A percentile compares a stretch with the other conserved stretches of the same genome.
These are phyloP conservation scores for Phaffomyces thermotolerans DNA, from an alignment of 805 yeast genomes.

Conservation along the genomic window DNA sequence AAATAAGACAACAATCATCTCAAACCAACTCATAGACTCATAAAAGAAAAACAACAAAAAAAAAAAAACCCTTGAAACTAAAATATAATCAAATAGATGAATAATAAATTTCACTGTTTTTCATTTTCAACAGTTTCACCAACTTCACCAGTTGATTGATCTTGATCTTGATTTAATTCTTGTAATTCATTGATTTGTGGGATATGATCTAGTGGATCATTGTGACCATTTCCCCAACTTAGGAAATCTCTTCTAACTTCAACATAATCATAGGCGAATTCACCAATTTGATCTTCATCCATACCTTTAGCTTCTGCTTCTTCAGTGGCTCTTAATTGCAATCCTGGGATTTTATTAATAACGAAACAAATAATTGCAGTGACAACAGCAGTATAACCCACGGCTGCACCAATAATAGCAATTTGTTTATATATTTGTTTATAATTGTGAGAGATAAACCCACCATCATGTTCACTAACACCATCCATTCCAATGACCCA, in stretches of 20 bases:
- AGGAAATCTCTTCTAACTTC: slow-evolving; percentile 91
- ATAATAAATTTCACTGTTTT: no score
- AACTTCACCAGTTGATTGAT: slow-evolving; percentile 2
- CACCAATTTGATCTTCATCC: slow-evolving; percentile 96
- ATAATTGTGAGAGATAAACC: slow-evolving; percentile 88
- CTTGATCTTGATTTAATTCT: background rate
- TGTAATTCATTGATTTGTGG: slow-evolving; percentile 5
- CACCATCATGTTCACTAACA: slow-evolving; percentile 76
- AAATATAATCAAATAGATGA: no score
- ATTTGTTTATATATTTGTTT: slow-evolving; percentile 87
- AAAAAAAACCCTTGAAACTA: no score
- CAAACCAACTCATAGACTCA: no score
- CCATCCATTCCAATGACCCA: slow-evolving; percentile 92
- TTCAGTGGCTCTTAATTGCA: slow-evolving; percentile 71
- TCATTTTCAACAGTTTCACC: no score
- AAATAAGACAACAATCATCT: no score
- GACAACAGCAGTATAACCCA: slow-evolving; percentile 68
- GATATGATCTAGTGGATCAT: slow-evolving; percentile 8
- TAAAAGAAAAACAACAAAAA: no score
- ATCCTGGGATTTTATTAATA: slow-evolving; percentile 65
- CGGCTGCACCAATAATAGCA: slow-evolving; percentile 69
- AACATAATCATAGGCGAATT: slow-evolving; percentile 98
- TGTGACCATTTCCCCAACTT: slow-evolving; percentile 30
- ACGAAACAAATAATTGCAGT: slow-evolving; percentile 72
- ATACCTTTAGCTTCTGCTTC: slow-evolving; percentile 82